phyloP scores from a whole-genome alignment of 148 eudicot genomes.

The Amaranthus hypochondriacus region DNA sequence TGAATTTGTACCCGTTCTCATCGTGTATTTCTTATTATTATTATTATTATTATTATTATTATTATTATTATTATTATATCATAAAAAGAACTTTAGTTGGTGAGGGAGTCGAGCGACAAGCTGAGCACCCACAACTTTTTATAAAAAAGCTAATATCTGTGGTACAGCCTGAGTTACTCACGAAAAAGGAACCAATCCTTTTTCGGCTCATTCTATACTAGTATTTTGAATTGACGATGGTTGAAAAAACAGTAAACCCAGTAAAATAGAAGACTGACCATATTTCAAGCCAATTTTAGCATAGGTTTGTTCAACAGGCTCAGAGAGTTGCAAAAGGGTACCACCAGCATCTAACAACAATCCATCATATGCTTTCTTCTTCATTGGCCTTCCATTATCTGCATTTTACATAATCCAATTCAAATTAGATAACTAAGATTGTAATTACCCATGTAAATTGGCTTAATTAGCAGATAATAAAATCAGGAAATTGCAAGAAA shows the following conservation, averaged over 20 bases:
- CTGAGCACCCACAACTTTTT: no score
- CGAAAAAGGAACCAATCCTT: no score
- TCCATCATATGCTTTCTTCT: conserved; percentile 66
- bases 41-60: no score
- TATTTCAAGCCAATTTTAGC: conserved; percentile 66
- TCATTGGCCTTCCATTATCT: conserved; percentile 30
- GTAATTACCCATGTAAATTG: background rate
- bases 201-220: no score
- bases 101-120: no score
- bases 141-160: no score
- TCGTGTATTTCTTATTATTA: no score
- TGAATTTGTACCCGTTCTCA: no score
- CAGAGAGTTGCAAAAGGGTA: conserved; percentile 78
- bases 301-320: conserved; percentile 81
- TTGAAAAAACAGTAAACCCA: background rate
- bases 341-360: conserved; percentile 95
- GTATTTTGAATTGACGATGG: no score
- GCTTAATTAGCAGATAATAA: background rate
- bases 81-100: no score
- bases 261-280: conserved; percentile 35
- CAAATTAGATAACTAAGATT: background rate
- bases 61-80: no score
- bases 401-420: conserved; percentile 17
- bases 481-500: background rate
- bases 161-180: no score